Base-by-base conservation (phyloP, 2,329 filamentous ascomycete genomes). In the Trichoderma endophyticum region DNA sequence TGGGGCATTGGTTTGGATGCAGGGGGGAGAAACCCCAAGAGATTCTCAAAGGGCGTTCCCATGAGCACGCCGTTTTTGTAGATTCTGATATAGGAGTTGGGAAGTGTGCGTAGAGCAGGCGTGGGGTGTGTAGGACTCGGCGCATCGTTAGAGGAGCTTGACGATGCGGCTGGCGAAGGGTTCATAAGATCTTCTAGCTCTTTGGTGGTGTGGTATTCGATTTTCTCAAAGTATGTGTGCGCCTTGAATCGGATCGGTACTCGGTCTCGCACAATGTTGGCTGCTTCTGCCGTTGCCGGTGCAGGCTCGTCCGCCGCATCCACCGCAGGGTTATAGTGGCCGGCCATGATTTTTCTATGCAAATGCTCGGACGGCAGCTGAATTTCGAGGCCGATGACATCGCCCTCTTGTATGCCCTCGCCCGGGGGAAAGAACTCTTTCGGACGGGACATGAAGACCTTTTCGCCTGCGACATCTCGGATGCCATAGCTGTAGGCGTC, bases 401-500 rank as follows among this genome's bases (percentile, higher is more conserved):
- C 96, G 59, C 95, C 96, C 81, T 97, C 94, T 59, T 88, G 87
- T 66, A 98, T 90, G 71, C 94, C 89, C 79, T 95, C 92, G 61
- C 91, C 91, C 1, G 91, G 87, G 0, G 91, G 90, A 74, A 95
- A 95, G 81, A 97, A 95, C 75, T 95, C 92, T 78, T 94, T 94
- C n/a, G 95, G 94, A 63, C 95, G 90, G 74, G 95, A 98, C 85
- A 96, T 94, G 83, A 96, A 94, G 68, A 97, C 93, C 73, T 95
- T 95, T 80, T 98, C 94, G 24, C 96, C 96, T 36, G 92, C 89
- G 28, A 95, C 91, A 78, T 99, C 96, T 57, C 95, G 92, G 71
- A 98, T 89, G 60, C 93, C 95, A 80, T 98, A 98, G 79, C 95
- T 97, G 83, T 98, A 98, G 56, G 92, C 92, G 78, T 97, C 93